Evolutionary conservation across 2,329 filamentous ascomycete genomes (phyloP).

Genomic region (Aspergillus nomiae): DNA sequence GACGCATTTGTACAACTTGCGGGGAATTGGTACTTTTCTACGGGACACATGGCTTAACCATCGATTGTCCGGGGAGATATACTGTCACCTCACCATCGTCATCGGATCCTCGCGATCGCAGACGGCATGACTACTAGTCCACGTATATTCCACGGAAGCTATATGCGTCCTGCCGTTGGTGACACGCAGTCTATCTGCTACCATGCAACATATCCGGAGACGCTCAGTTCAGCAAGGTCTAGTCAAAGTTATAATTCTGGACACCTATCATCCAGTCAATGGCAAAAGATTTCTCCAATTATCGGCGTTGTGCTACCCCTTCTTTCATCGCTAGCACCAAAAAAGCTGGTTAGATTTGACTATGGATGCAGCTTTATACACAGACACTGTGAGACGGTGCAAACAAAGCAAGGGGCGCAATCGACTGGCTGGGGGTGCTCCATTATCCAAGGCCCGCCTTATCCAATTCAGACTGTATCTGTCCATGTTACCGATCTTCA

Average conservation of each 20-base stretch:
- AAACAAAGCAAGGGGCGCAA: slow-evolving; percentile 7
- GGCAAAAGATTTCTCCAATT: neutral
- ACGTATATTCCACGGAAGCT: neutral
- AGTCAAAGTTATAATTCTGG: slow-evolving; percentile 4
- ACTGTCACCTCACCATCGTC: neutral
- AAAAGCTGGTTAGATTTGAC: neutral
- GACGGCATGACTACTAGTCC: neutral
- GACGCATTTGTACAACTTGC: neutral
- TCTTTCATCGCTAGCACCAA: neutral
- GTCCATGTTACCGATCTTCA: neutral
- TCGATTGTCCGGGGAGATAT: neutral
- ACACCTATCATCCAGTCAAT: slow-evolving; percentile 6
- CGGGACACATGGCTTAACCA: neutral
- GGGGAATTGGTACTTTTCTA: neutral
- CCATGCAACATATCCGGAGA: neutral
- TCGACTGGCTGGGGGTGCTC: neutral
- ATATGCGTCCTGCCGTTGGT: slow-evolving; percentile 8
- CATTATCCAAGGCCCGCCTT: neutral
- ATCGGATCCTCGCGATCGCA: neutral
- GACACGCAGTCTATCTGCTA: slow-evolving; percentile 6
- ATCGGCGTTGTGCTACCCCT: slow-evolving; percentile 2
- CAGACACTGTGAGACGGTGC: neutral
- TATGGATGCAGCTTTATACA: neutral
- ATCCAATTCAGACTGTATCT: neutral
- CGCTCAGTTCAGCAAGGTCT: neutral